Evolutionary conservation across 441 rosid genomes (phyloP), one percentile per base, ranked within the genome.

Genomic region (Pelargonium fulgidum): DNA sequence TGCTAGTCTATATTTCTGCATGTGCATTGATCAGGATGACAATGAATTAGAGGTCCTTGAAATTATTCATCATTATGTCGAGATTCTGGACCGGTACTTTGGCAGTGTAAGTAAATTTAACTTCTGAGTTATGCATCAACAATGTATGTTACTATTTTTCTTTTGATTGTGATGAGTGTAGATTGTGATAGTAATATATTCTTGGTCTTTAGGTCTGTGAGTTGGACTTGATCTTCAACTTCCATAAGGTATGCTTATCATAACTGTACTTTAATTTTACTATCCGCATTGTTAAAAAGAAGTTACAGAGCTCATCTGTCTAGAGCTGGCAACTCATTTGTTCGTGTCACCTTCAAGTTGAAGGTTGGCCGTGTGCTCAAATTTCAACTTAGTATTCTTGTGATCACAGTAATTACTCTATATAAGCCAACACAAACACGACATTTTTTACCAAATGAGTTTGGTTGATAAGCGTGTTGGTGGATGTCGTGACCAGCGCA

Each of bases 1-100:
- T 81, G 98, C 99, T 68, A 89, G 99, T 76, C 87, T 95, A 24
- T 95, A 95, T 80, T 95, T 95, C 82, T 95, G 97, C 84, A 92
- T 95, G 99, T 92, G 99, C 81, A 77, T 89, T 75, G 93, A 95
- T 82, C 89, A 87, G 76, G 91, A 88, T 1, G 96, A 95, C 85
- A 95, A 95, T 29, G 99, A 90, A 80, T 69, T 95, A 62, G 99
- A 95, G 83, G 67, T 87, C 66, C 87, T 95, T 12, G 97, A 92
- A 78, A 89, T 92, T 39, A 95, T 95, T 70, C 99, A 95, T 78
- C 96, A 90, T 81, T 95, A 26, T 69, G 99, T 95, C 17, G 97
- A 90, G 89, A 88, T 92, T 72, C 82, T 95, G 71, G 99, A 95
- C 78, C 89, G 97, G 58, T 92, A 92, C 80, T 95, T 92, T 77